Evolutionary conservation across 2,329 filamentous ascomycete genomes (phyloP).

Genomic region (Cytospora mali): DNA sequence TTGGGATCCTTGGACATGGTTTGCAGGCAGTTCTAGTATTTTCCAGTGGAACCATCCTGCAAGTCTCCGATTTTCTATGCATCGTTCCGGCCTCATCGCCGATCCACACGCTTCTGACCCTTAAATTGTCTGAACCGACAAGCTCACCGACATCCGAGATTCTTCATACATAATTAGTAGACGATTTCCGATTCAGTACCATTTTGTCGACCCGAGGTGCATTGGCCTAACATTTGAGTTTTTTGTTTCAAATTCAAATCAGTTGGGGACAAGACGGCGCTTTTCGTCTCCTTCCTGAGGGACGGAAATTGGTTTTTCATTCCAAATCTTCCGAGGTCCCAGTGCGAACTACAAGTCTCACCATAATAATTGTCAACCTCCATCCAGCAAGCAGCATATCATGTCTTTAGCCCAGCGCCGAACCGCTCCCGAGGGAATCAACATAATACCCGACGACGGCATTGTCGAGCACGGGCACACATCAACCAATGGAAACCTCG

Average conservation of each 20-base stretch:
- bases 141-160: neutral
- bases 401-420: conserved; percentile 28
- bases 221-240: neutral
- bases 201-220: neutral
- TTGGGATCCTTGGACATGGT: neutral
- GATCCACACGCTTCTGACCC: neutral
- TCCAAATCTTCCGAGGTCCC: neutral
- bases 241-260: neutral
- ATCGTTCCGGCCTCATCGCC: neutral
- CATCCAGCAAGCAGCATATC: too few relatives aligned
- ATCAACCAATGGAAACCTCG: neutral
- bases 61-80: neutral
- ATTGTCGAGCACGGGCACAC: neutral
- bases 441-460: conserved; percentile 2
- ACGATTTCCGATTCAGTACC: neutral
- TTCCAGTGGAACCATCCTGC: neutral
- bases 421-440: conserved; percentile 21
- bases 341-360: too few relatives aligned
- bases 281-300: neutral
- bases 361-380: neutral
- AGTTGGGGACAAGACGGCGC: neutral
- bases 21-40: neutral
- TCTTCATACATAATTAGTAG: too few relatives aligned
- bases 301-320: neutral
- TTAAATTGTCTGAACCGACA: too few relatives aligned